Evolutionary conservation across 768 basidiomycete species (phyloP), one percentile per base, ranked within the genome.

Genomic region (Boletus barrowsii): DNA sequence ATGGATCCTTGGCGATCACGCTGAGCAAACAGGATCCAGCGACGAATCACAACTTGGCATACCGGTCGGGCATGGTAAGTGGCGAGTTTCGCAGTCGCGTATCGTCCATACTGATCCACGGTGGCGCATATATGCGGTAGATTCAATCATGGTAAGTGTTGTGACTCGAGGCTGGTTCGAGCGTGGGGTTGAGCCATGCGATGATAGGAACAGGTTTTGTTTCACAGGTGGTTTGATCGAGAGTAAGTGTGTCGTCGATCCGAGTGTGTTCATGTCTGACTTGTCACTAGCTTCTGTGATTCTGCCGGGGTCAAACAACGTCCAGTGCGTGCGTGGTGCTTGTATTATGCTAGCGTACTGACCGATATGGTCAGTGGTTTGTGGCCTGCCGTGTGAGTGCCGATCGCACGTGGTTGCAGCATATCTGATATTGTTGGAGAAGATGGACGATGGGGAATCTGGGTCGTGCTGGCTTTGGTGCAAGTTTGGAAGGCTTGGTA

Each of bases 151-250:
- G 70, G 70, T 68, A 17, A 42, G 60, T 53, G 20, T 35, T 17
- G 17, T 46, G 17, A 20, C 30, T 29, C 0, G 37, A 15, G 2
- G 6, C 3, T 36, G 29, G 14, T 47, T 20, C n/a, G 18, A 30
- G 14, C 13, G 4, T 29, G 55, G 20, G 39, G 14, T 18, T 60
- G 53, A 62, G 36, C 20, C 17, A 4, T 41, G 42, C 49, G 29
- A 42, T 24, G 43, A 39, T 6, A 73, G 74, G 80, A 86, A 85
- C 67, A 84, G 85, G 71, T 83, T 94, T 59, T 92, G 88, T 68
- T 91, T 92, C 66, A 89, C 88, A 10, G 87, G 87, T 7, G 90
- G 90, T 40, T 69, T 88, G 47, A 77, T 90, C 48, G 88, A 83
- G 71, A 64, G 69, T 70, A 24, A 17, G 53, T 20, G 59, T 56